These are phyloP conservation scores for Angophora floribunda DNA, from an alignment of 345 rosid species.

Conservation along the genomic window DNA sequence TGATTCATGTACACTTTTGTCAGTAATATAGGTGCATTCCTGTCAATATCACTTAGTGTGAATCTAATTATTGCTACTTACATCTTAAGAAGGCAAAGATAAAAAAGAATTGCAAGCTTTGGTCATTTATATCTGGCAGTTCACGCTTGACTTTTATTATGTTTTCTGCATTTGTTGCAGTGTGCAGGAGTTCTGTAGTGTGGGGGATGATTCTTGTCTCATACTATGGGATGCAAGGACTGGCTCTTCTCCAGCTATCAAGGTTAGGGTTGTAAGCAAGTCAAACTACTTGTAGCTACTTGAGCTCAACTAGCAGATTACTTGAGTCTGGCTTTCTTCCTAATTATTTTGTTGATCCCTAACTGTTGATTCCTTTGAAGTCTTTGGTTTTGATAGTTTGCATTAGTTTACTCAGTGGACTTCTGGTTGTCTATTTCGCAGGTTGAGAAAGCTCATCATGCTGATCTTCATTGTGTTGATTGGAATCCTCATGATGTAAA, in stretches of 20 bases:
- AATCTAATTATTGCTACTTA: not conserved
- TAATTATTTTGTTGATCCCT: not conserved
- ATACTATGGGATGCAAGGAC: conserved; percentile 61
- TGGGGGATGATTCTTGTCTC: conserved; percentile 72
- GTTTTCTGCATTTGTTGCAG: conserved; percentile 14
- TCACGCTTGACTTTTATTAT: not conserved
- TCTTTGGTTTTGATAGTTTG: not conserved
- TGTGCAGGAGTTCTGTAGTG: conserved; percentile 56
- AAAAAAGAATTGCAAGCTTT: not conserved
- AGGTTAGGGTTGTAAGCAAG: conserved; percentile 18
- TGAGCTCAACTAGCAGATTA: not conserved
- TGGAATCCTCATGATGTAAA: conserved; percentile 64
- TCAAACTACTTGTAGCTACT: not conserved
- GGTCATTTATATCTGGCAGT: not conserved
- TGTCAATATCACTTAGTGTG: not conserved
- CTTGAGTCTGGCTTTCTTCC: not conserved
- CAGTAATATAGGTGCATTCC: not conserved
- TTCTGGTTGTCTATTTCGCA: conserved; percentile 4
- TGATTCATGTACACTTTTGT: not conserved
- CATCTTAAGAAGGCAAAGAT: not conserved
- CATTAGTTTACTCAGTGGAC: not conserved
- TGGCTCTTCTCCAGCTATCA: conserved; percentile 41
- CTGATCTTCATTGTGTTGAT: conserved; percentile 71
- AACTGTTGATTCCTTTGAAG: not conserved
- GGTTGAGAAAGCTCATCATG: conserved; percentile 62